Evolutionary conservation across 108 stramenopile species (phyloP).

Genomic region (Seminavis robusta): DNA sequence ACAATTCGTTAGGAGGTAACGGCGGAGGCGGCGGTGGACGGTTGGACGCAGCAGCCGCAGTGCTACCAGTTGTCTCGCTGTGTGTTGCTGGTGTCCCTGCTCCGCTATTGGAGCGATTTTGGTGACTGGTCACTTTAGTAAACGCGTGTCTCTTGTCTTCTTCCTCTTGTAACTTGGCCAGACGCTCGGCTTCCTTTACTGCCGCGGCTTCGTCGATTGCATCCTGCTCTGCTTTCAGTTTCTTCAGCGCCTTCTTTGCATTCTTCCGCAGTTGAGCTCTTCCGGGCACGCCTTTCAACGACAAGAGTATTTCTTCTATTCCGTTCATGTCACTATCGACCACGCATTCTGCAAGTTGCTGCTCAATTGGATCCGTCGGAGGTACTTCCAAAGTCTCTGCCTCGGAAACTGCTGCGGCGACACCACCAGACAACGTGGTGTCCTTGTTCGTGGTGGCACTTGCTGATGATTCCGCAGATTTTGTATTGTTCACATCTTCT

Average conservation of each 20-base stretch:
- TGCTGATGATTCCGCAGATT: not conserved
- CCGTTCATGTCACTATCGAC: constrained; percentile 60
- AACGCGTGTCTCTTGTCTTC: no score
- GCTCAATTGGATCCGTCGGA: constrained; percentile 32
- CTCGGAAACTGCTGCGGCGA: no score
- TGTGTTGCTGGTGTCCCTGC: no score
- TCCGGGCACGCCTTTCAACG: constrained; percentile 84
- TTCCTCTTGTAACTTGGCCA: no score
- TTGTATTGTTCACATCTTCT: not conserved
- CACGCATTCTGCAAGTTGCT: constrained; percentile 44
- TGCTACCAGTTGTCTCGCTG: not conserved
- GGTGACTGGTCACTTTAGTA: no score
- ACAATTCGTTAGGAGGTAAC: not conserved
- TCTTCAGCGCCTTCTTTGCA: constrained; percentile 88
- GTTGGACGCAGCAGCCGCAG: not conserved
- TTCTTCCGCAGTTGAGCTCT: constrained; percentile 80
- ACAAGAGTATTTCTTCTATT: constrained; percentile 64
- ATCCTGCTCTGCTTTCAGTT: constrained; percentile 40
- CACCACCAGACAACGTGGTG: not conserved
- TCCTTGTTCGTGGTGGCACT: not conserved
- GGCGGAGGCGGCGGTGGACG: constrained; percentile 3
- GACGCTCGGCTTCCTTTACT: no score
- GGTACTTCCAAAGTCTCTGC: not conserved
- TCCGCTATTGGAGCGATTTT: no score
- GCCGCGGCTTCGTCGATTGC: not conserved